Conservation (phyloP, 2,329 filamentous ascomycete genomes). For the Arthrobotrys sinensis region DNA sequence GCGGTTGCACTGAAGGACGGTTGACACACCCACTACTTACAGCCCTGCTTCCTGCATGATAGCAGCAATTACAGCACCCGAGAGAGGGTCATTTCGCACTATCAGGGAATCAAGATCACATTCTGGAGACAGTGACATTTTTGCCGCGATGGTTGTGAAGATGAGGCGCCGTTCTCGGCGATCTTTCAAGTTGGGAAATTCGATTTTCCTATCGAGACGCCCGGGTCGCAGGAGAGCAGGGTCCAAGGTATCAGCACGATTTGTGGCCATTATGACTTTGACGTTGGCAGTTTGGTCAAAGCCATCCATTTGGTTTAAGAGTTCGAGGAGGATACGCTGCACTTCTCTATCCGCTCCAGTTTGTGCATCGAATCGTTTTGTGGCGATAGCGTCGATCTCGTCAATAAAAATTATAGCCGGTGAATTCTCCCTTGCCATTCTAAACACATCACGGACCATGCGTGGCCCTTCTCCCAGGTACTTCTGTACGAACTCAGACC, state of each 20-base stretch:
- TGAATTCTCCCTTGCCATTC: conserved; percentile 98
- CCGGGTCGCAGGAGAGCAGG: conserved; percentile 94
- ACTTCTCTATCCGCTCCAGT: conserved; percentile 98
- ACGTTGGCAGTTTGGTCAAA: conserved; percentile 99
- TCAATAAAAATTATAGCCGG: conserved; percentile 99
- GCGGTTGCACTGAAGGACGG: not conserved
- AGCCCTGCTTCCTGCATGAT: conserved; percentile 99
- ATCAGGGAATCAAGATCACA: conserved; percentile 97
- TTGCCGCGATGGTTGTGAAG: conserved; percentile 94
- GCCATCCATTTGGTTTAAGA: conserved; percentile 99
- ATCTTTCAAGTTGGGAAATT: conserved; percentile 95
- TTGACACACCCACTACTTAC: conserved; percentile 70
- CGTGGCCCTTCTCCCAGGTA: conserved; percentile 97
- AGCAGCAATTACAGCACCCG: conserved; percentile 94
- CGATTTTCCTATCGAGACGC: conserved; percentile 97
- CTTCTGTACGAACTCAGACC: conserved; percentile 98
- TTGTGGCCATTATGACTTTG: conserved; percentile 99
- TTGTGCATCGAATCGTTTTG: conserved; percentile 98
- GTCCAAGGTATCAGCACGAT: conserved; percentile 96
- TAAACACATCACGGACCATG: conserved; percentile 99
- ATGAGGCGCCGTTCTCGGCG: conserved; percentile 95
- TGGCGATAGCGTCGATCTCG: conserved; percentile 98
- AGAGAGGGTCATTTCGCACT: conserved; percentile 94
- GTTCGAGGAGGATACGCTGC: conserved; percentile 95
- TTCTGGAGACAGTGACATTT: conserved; percentile 97